phyloP scores from a whole-genome alignment of 495 filamentous ascomycete genomes.

The Aspergillus saccharolyticus region DNA sequence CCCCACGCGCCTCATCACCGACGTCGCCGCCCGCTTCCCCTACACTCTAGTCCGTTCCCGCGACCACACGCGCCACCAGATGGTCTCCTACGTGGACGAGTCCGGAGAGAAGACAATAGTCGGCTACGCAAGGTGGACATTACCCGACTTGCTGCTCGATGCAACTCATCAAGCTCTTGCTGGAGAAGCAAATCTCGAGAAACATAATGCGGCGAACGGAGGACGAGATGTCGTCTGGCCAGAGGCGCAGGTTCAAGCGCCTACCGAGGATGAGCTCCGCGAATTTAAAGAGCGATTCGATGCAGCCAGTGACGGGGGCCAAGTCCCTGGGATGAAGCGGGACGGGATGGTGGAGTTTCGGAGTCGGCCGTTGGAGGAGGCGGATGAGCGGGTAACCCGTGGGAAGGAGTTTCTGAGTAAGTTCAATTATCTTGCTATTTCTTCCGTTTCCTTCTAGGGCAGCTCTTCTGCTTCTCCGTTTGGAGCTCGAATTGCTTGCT shows the following conservation, averaged over 20 bases:
- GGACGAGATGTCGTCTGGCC: not conserved
- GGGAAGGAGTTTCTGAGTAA: conserved; percentile 10
- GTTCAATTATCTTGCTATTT: not conserved
- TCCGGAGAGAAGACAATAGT: not conserved
- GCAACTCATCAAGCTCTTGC: no score
- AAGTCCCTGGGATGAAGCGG: conserved; percentile 4
- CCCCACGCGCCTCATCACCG: not conserved
- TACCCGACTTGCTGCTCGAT: not conserved
- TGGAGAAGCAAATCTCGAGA: no score
- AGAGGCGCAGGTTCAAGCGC: not conserved
- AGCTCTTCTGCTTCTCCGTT: not conserved
- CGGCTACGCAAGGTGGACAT: not conserved
- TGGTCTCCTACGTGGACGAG: not conserved
- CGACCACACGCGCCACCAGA: not conserved
- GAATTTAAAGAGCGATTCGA: conserved; percentile 2
- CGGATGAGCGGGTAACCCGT: conserved; percentile 4
- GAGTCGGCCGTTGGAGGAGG: conserved; percentile 7
- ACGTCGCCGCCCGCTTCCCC: not conserved
- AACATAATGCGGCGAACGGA: no score
- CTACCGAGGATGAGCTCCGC: not conserved
- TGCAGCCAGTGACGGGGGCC: conserved; percentile 3
- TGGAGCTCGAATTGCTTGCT: no score
- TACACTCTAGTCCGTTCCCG: not conserved
- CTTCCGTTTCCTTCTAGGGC: not conserved
- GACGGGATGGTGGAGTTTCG: conserved; percentile 1